A percentile compares a stretch with the other conserved stretches of the same genome.
Evolutionary conservation across 768 basidiomycete species (phyloP).

Genomic region (Macrolepiota fuliginosa): DNA sequence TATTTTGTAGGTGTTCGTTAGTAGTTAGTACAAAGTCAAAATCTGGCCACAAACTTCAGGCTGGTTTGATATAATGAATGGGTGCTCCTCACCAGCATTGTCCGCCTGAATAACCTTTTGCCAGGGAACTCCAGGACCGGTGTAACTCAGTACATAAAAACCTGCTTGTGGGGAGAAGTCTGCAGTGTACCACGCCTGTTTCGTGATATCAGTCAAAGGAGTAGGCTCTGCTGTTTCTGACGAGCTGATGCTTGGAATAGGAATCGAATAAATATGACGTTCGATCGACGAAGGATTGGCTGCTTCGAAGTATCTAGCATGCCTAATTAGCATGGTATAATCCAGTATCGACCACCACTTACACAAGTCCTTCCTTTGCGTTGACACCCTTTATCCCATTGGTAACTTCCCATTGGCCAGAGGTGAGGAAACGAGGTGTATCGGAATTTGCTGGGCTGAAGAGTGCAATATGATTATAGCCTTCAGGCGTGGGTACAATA

Average conservation of each 20-base stretch:
- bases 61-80: not conserved
- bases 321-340: slow-evolving; percentile 14
- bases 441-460: slow-evolving; percentile 74
- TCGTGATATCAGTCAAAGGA: slow-evolving; percentile 50
- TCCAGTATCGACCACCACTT: slow-evolving; percentile 36
- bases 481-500: slow-evolving; percentile 76
- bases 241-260: slow-evolving; percentile 53
- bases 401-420: slow-evolving; percentile 89
- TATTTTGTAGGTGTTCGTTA: slow-evolving; percentile 65
- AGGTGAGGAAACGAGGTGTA: slow-evolving; percentile 80
- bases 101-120: slow-evolving; percentile 70
- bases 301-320: slow-evolving; percentile 79
- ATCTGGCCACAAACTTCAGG: slow-evolving; percentile 32
- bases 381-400: slow-evolving; percentile 74
- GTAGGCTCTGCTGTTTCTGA: slow-evolving; percentile 36
- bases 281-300: slow-evolving; percentile 80
- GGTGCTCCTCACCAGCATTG: slow-evolving; percentile 31
- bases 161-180: slow-evolving; percentile 84
- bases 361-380: slow-evolving; percentile 66
- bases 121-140: slow-evolving; percentile 84
- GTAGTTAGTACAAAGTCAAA: slow-evolving; percentile 67
- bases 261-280: slow-evolving; percentile 79
- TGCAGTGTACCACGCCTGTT: slow-evolving; percentile 58
- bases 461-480: slow-evolving; percentile 90
- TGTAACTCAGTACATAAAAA: slow-evolving; percentile 79